A percentile compares a stretch with the other conserved stretches of the same genome.
phyloP scores from a whole-genome alignment of 2,329 filamentous ascomycete genomes.

The Moelleriella libera region DNA sequence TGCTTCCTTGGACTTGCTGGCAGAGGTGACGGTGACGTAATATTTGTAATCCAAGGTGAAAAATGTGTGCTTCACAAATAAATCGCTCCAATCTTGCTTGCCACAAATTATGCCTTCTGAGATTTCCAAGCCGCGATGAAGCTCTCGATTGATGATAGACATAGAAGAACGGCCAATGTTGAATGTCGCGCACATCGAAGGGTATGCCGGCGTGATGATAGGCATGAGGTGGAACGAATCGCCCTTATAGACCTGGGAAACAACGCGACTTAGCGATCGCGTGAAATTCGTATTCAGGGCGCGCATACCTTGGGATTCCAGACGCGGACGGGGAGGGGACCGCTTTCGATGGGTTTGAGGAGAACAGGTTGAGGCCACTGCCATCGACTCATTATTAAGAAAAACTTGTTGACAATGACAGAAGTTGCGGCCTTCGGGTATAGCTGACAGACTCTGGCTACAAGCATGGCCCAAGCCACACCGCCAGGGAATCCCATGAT shows the following conservation, averaged over 20 bases:
- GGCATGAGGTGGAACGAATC: conserved; percentile 91
- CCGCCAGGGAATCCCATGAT: conserved; percentile 94
- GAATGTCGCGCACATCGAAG: conserved; percentile 94
- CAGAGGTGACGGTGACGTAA: conserved; percentile 77
- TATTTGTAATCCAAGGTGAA: conserved; percentile 92
- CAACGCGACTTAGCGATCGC: not conserved
- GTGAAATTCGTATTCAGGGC: not conserved
- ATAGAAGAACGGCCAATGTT: conserved; percentile 84
- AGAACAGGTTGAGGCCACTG: conserved; percentile 89
- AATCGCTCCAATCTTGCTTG: conserved; percentile 67
- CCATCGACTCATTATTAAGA: conserved; percentile 82
- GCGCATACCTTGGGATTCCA: conserved; percentile 77
- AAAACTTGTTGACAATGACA: conserved; percentile 86
- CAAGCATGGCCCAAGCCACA: conserved; percentile 96
- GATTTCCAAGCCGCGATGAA: conserved; percentile 63
- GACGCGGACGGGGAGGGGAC: conserved; percentile 65
- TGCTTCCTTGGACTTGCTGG: conserved; percentile 69
- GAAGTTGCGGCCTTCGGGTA: conserved; percentile 87
- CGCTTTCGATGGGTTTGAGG: conserved; percentile 75
- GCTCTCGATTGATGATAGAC: conserved; percentile 68
- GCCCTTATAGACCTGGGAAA: conserved; percentile 51
- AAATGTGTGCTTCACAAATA: conserved; percentile 84
- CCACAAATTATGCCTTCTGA: conserved; percentile 67
- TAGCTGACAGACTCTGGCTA: conserved; percentile 87
- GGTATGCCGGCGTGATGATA: conserved; percentile 93